Evolutionary conservation across 805 yeast genomes (phyloP).

Genomic region (Scheffersomyces ergatensis): DNA sequence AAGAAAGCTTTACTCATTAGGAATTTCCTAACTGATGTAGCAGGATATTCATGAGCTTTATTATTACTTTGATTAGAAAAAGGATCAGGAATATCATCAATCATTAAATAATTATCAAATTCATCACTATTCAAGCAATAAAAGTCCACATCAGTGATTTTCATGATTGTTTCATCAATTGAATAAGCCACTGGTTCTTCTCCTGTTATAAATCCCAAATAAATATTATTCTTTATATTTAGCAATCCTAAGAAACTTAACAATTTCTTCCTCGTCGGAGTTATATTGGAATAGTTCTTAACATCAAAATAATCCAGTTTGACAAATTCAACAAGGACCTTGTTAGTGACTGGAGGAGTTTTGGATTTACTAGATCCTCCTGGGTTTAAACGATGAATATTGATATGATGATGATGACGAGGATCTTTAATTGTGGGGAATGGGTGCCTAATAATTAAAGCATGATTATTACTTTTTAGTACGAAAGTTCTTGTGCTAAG

Average conservation of each 20-base stretch:
- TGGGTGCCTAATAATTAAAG: conserved; percentile 57
- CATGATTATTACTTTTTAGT: conserved; percentile 56
- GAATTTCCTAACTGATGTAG: conserved; percentile 43
- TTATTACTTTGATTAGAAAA: conserved; percentile 26
- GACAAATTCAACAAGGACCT: conserved; percentile 53
- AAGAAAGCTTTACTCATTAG: conserved; percentile 48
- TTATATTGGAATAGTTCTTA: conserved; percentile 42
- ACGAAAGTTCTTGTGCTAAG: conserved; percentile 69
- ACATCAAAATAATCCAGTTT: conserved; percentile 37
- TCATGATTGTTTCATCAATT: conserved; percentile 50
- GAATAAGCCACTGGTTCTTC: conserved; percentile 58
- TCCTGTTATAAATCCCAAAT: conserved; percentile 57
- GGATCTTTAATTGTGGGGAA: conserved; percentile 16
- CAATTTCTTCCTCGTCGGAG: conserved; percentile 31
- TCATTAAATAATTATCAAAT: conserved; percentile 38
- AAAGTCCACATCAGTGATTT: conserved; percentile 61
- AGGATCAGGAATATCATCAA: conserved; percentile 13
- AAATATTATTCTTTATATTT: conserved; percentile 51
- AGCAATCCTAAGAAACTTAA: conserved; percentile 64
- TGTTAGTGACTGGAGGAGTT: conserved; percentile 8
- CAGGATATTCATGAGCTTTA: conserved; percentile 30
- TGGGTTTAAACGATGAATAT: no score
- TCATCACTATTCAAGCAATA: conserved; percentile 58
- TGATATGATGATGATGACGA: no score
- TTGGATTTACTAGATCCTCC: conserved; percentile 13